Percentiles rank a stretch among this genome's conserved stretches.
Conservation (phyloP, 2,329 filamentous ascomycete genomes). For the Paecilomyces dactylethromorphus region DNA sequence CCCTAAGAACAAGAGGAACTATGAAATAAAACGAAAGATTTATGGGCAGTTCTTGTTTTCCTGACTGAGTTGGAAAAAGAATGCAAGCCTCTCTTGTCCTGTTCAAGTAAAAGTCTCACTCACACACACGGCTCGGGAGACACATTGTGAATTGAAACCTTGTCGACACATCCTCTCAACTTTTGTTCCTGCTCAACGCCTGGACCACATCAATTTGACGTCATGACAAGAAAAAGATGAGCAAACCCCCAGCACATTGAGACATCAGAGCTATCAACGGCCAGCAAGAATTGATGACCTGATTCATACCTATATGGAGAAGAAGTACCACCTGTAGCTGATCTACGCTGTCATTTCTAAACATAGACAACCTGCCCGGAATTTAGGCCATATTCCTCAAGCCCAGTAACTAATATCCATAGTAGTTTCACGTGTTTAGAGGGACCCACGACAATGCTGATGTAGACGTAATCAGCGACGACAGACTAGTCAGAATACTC, state of each 20-base stretch:
- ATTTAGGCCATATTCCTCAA: not conserved
- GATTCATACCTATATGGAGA: not conserved
- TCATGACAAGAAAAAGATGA: constrained; percentile 3
- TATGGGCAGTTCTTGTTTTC: not conserved
- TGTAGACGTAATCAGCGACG: not conserved
- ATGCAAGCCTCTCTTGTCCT: not conserved
- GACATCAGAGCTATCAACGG: not conserved
- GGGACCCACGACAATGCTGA: not conserved
- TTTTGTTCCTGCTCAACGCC: not conserved
- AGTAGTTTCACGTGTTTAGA: not conserved
- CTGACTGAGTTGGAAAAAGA: not conserved
- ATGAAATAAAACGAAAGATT: not conserved
- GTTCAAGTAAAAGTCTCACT: not conserved
- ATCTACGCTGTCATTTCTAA: not conserved
- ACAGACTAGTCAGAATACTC: not conserved
- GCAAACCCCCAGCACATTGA: not conserved
- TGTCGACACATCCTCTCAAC: not conserved
- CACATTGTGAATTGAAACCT: not conserved
- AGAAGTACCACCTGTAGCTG: not conserved
- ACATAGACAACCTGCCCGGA: not conserved
- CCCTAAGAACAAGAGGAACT: not conserved
- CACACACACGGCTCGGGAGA: not conserved
- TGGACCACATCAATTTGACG: constrained; percentile 10
- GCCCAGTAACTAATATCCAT: not conserved
- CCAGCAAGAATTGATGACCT: not conserved